phyloP scores from a whole-genome alignment of 306 rosid species.

The Quillaja saponaria region DNA sequence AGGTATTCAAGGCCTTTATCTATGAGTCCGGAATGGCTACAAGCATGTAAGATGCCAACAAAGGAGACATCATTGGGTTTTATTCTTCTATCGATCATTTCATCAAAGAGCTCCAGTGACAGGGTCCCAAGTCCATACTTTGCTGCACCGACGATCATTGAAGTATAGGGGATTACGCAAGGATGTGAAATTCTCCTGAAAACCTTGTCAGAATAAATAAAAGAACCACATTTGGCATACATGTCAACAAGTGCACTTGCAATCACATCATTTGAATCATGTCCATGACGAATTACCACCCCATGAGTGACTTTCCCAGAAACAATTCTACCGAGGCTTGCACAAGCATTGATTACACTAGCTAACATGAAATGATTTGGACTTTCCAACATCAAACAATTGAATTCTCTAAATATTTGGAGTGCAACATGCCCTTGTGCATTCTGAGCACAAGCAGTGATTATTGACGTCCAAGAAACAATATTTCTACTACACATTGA shows the following conservation, averaged over 20 bases:
- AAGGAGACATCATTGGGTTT: slow-evolving; percentile 72
- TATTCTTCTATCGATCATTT: slow-evolving; percentile 64
- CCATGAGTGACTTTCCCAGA: slow-evolving; percentile 74
- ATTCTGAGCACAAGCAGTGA: slow-evolving; percentile 73
- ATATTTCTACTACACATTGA: slow-evolving; percentile 59
- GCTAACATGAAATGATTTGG: slow-evolving; percentile 81
- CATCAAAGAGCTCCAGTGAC: slow-evolving; percentile 63
- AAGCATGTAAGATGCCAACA: slow-evolving; percentile 79
- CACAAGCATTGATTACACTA: slow-evolving; percentile 65
- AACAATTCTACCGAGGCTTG: slow-evolving; percentile 68
- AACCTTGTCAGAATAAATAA: slow-evolving; percentile 56
- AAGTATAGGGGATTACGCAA: slow-evolving; percentile 65
- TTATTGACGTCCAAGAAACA: slow-evolving; percentile 88
- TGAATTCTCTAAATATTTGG: slow-evolving; percentile 54
- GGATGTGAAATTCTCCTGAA: slow-evolving; percentile 59
- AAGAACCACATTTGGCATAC: slow-evolving; percentile 85
- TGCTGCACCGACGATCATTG: slow-evolving; percentile 82
- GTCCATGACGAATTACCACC: slow-evolving; percentile 50
- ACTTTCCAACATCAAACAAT: slow-evolving; percentile 25
- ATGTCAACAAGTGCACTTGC: slow-evolving; percentile 80
- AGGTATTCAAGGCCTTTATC: slow-evolving; percentile 68
- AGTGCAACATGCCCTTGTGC: slow-evolving; percentile 62
- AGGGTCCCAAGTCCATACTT: slow-evolving; percentile 76
- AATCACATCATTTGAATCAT: slow-evolving; percentile 55
- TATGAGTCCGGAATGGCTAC: slow-evolving; percentile 82